These are phyloP conservation scores for Avena sativa DNA, from an alignment of 176 grass and related monocot genomes.

Conservation along the genomic window DNA sequence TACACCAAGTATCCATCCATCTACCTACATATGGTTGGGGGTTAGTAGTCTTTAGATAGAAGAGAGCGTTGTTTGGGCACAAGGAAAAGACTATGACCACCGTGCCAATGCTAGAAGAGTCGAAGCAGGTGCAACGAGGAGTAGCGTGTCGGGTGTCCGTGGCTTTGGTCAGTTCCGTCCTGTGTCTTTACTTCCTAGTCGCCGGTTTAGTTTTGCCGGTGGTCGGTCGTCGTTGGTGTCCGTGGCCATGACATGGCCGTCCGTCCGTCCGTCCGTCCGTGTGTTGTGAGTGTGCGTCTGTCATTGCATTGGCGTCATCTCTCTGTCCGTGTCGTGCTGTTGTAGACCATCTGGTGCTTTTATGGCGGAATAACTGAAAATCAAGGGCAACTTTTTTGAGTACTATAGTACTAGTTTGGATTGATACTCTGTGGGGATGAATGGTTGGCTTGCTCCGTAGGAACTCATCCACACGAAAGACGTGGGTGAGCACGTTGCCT, in stretches of 20 bases:
- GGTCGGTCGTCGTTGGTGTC: slow-evolving; percentile 14
- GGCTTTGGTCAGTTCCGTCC: neutral
- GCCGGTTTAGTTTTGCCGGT: slow-evolving; percentile 25
- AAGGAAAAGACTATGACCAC: slow-evolving; percentile 23
- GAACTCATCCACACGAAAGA: slow-evolving; percentile 35
- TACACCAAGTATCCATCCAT: slow-evolving; percentile 19
- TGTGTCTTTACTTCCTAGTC: neutral
- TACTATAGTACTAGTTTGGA: neutral
- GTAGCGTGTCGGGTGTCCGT: slow-evolving; percentile 25
- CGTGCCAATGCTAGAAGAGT: slow-evolving; percentile 49
- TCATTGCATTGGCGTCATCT: slow-evolving; percentile 37
- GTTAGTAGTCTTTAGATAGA: slow-evolving; percentile 49
- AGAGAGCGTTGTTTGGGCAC: slow-evolving; percentile 47
- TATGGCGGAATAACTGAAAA: slow-evolving; percentile 42
- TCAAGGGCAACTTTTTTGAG: slow-evolving; percentile 39
- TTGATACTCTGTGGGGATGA: neutral
- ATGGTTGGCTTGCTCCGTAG: neutral
- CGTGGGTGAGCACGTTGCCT: neutral
- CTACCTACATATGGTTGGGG: slow-evolving; percentile 41
- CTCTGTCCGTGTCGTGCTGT: slow-evolving; percentile 8
- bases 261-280: neutral
- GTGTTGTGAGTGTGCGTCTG: slow-evolving; percentile 37
- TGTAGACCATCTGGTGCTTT: slow-evolving; percentile 37
- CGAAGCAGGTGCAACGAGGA: slow-evolving; percentile 36
- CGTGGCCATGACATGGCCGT: slow-evolving; percentile 28